A percentile compares a stretch with the other conserved stretches of the same genome.
These are phyloP conservation scores for Metarhizium album DNA, from an alignment of 2,329 filamentous ascomycete genomes.

Conservation along the genomic window DNA sequence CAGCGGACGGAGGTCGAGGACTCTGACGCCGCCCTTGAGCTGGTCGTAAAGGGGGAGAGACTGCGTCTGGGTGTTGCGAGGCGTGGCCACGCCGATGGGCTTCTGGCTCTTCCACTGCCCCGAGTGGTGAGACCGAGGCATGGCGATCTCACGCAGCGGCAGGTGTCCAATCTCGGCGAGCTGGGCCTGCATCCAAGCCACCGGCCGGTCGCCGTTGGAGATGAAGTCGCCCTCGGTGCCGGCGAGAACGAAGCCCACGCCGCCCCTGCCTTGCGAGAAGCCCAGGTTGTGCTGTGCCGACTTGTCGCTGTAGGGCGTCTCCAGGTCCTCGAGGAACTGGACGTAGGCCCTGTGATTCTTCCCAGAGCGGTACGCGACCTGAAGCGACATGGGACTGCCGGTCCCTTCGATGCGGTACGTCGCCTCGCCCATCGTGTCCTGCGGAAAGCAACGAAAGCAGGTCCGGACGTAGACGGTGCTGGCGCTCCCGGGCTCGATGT, in stretches of 20 bases:
- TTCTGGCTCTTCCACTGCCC: conserved; percentile 14
- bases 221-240: conserved; percentile 21
- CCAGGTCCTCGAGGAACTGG: conserved; percentile 14
- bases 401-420: conserved; percentile 19
- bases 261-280: conserved; percentile 8
- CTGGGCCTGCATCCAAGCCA: conserved; percentile 20
- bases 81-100: conserved; percentile 4
- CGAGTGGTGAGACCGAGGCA: conserved; percentile 22
- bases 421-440: conserved; percentile 19
- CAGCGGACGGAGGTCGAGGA: conserved; percentile 19
- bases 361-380: conserved; percentile 13
- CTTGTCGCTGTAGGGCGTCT: conserved; percentile 11
- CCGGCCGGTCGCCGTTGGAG: conserved; percentile 14
- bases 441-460: neutral
- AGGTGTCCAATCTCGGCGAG: conserved; percentile 16
- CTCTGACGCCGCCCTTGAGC: conserved; percentile 18
- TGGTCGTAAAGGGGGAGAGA: conserved; percentile 12
- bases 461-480: conserved; percentile 4
- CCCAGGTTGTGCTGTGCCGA: conserved; percentile 11
- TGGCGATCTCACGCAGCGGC: conserved; percentile 18
- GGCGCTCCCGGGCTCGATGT: conserved; percentile 17
- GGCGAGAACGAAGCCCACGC: conserved; percentile 18
- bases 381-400: conserved; percentile 15
- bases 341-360: conserved; percentile 7
- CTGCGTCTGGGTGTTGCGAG: conserved; percentile 17